Percentiles rank a stretch among this genome's conserved stretches.
Conservation (phyloP, 306 rosid genomes). For the Trifolium repens region DNA sequence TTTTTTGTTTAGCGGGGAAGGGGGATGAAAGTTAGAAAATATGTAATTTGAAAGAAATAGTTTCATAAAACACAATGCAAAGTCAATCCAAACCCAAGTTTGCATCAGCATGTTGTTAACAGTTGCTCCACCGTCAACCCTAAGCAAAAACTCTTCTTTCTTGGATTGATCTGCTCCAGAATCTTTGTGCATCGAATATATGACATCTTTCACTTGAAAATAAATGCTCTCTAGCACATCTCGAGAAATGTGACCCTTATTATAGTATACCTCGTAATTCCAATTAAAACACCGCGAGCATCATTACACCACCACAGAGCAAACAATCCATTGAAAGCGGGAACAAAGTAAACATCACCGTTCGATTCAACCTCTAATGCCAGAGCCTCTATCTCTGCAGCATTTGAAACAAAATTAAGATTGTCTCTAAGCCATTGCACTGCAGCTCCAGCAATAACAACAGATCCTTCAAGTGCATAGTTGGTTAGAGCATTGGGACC, state of each 20-base stretch:
- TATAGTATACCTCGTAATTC: conserved; percentile 74
- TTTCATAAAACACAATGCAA: conserved; percentile 21
- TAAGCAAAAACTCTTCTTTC: conserved; percentile 59
- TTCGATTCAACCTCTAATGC: conserved; percentile 67
- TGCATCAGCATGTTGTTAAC: conserved; percentile 84
- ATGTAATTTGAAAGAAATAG: conserved; percentile 18
- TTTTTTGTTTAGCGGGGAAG: too few relatives aligned
- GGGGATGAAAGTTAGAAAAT: background rate
- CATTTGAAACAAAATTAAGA: conserved; percentile 70
- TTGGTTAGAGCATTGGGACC: conserved; percentile 66
- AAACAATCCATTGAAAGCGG: conserved; percentile 89
- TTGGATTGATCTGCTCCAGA: conserved; percentile 41
- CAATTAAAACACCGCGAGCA: conserved; percentile 88
- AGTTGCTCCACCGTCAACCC: conserved; percentile 95
- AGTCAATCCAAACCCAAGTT: conserved; percentile 31
- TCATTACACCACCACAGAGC: conserved; percentile 99
- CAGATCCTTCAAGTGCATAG: conserved; percentile 96
- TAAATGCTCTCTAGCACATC: conserved; percentile 94
- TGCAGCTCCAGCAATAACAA: conserved; percentile 98
- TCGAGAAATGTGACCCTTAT: conserved; percentile 83
- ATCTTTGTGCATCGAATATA: conserved; percentile 89
- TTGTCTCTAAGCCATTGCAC: conserved; percentile 95
- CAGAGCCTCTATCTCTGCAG: conserved; percentile 71
- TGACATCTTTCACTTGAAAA: conserved; percentile 88
- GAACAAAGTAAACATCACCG: conserved; percentile 89